Percentiles rank a stretch among this genome's conserved stretches.
These are phyloP conservation scores for Bondarzewia mesenterica DNA, from an alignment of 1,284 basidiomycete species.

Conservation along the genomic window DNA sequence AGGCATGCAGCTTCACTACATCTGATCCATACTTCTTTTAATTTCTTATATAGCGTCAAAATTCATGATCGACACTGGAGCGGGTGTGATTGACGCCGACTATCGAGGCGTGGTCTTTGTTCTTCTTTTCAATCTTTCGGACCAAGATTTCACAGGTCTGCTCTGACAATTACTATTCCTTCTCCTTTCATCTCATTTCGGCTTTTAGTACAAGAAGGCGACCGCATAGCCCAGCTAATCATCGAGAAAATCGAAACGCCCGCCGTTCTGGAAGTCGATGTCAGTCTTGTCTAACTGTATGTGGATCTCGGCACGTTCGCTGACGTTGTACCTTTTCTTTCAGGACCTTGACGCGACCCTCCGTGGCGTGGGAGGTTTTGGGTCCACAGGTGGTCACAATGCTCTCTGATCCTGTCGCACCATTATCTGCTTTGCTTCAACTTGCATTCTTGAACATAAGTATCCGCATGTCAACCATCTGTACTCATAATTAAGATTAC, in stretches of 20 bases:
- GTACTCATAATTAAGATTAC: too few species aligned
- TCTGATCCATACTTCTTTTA: background rate
- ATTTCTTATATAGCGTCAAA: slow-evolving; percentile 65
- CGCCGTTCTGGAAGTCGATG: slow-evolving; percentile 79
- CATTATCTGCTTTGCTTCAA: too few species aligned
- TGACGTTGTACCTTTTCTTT: background rate
- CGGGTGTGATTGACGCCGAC: slow-evolving; percentile 94
- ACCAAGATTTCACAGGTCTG: slow-evolving; percentile 81
- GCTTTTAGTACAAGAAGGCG: slow-evolving; percentile 74
- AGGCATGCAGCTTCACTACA: slow-evolving; percentile 43
- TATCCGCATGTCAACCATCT: too few species aligned
- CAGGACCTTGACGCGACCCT: slow-evolving; percentile 79
- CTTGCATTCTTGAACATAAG: too few species aligned
- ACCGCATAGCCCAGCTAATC: slow-evolving; percentile 92
- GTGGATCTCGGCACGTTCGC: slow-evolving; percentile 9
- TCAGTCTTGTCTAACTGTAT: slow-evolving; percentile 27
- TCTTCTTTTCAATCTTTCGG: slow-evolving; percentile 90
- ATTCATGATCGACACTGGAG: slow-evolving; percentile 95
- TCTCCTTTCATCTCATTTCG: background rate
- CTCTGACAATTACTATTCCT: slow-evolving; percentile 5
- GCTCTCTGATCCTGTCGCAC: too few species aligned
- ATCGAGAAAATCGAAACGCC: slow-evolving; percentile 88
- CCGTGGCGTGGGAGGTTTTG: slow-evolving; percentile 87
- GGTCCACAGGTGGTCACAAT: slow-evolving; percentile 84
- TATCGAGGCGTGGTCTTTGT: slow-evolving; percentile 92